Evolutionary conservation across 1,139 yeast genomes (phyloP).

Genomic region (Blastobotrys serpentis): DNA sequence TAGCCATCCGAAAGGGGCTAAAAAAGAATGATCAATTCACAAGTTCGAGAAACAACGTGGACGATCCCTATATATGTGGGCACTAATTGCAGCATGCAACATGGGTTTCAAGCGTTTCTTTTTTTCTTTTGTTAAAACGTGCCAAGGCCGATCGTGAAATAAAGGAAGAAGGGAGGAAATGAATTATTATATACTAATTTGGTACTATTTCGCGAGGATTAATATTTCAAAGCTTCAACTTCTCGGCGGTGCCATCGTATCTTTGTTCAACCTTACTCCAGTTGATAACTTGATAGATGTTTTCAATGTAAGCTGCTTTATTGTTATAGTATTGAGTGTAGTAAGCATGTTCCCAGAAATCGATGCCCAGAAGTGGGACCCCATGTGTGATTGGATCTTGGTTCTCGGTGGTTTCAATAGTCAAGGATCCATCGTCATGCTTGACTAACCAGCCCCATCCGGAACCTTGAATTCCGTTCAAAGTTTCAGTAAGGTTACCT

Average conservation of each 20-base stretch:
- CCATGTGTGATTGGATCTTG: conserved; percentile 45
- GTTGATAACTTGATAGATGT: conserved; percentile 51
- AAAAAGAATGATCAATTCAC: not conserved
- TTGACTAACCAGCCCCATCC: conserved; percentile 53
- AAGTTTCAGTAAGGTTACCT: conserved; percentile 42
- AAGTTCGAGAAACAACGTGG: too few relatives aligned
- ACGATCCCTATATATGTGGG: not conserved
- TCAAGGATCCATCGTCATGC: conserved; percentile 46
- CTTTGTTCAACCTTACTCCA: conserved; percentile 47
- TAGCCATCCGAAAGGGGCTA: not conserved
- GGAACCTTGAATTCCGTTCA: conserved; percentile 50
- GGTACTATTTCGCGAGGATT: too few relatives aligned
- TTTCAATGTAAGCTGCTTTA: conserved; percentile 49
- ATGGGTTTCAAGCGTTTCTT: too few relatives aligned
- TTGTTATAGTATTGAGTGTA: conserved; percentile 51
- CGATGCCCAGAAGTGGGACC: conserved; percentile 48
- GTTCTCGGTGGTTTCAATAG: conserved; percentile 46
- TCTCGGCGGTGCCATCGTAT: conserved; percentile 36
- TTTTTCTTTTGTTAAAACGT: not conserved
- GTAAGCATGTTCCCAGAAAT: conserved; percentile 55
- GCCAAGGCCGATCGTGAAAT: not conserved
- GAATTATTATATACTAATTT: not conserved
- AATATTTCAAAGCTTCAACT: conserved; percentile 5
- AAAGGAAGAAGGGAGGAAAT: not conserved
- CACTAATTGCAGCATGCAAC: too few relatives aligned